phyloP scores from a whole-genome alignment of 495 filamentous ascomycete species.

The Penicillium egyptiacum region DNA sequence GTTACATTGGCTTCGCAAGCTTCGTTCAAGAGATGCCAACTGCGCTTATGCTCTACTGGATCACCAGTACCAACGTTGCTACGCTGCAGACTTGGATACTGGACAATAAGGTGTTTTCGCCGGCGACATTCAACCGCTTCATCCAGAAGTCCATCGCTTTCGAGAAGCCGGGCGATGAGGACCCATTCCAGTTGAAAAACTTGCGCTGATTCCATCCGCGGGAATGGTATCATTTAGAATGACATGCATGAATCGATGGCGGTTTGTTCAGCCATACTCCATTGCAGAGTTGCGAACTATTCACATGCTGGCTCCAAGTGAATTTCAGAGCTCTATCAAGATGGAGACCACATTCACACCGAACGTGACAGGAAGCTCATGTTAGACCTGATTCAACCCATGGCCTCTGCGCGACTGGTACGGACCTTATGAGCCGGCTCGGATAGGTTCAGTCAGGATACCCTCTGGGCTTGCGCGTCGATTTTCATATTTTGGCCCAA shows the following conservation, averaged over 20 bases:
- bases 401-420: neutral
- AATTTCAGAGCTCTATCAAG: neutral
- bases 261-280: neutral
- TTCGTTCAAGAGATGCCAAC: conserved; percentile 51
- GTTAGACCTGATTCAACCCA: neutral
- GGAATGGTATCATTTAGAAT: neutral
- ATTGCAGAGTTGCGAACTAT: neutral
- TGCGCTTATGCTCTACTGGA: conserved; percentile 73
- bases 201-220: conserved; percentile 10
- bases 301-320: neutral
- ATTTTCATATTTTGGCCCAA: neutral
- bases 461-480: neutral
- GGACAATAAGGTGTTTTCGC: conserved; percentile 38
- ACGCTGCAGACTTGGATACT: conserved; percentile 40
- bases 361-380: neutral
- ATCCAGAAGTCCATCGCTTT: conserved; percentile 20
- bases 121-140: conserved; percentile 24
- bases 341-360: neutral
- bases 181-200: conserved; percentile 24
- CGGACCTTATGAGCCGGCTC: neutral
- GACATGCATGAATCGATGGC: neutral
- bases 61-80: conserved; percentile 50
- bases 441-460: too few relatives aligned
- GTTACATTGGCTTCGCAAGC: conserved; percentile 34
- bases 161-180: conserved; percentile 10